Percentiles rank a stretch among this genome's conserved stretches.
These are phyloP conservation scores for Clonostachys byssicola DNA, from an alignment of 2,329 filamentous ascomycete genomes.

Conservation along the genomic window DNA sequence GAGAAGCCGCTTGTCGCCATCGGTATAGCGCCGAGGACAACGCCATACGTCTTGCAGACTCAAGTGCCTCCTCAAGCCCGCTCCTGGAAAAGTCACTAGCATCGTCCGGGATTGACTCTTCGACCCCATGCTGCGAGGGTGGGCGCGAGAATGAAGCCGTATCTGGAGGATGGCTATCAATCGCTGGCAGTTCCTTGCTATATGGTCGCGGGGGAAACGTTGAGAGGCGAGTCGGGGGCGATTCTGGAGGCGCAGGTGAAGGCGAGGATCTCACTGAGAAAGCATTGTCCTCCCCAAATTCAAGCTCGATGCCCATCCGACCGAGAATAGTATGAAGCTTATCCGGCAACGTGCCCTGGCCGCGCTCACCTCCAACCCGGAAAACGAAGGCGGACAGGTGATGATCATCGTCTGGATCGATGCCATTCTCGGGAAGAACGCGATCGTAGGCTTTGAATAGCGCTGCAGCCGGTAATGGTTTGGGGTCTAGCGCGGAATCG, in stretches of 20 bases:
- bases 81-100: no score
- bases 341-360: slow-evolving; percentile 54
- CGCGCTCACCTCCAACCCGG: slow-evolving; percentile 65
- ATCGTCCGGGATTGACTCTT: no score
- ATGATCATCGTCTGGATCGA: slow-evolving; percentile 70
- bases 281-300: slow-evolving; percentile 41
- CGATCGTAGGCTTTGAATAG: slow-evolving; percentile 79
- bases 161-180: no score
- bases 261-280: slow-evolving; percentile 9
- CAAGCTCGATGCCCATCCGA: slow-evolving; percentile 68
- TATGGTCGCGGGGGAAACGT: no score
- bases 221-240: background rate
- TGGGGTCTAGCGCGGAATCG: slow-evolving; percentile 49
- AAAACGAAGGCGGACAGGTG: slow-evolving; percentile 76
- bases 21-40: background rate
- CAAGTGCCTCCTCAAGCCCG: no score
- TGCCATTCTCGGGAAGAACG: slow-evolving; percentile 65
- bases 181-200: no score
- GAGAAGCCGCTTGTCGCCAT: slow-evolving; percentile 1
- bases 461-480: slow-evolving; percentile 68
- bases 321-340: slow-evolving; percentile 67
- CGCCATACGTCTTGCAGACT: background rate
- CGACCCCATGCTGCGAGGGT: no score
- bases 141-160: no score
- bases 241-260: slow-evolving; percentile 3